These are phyloP conservation scores for Prunus campanulata DNA, from an alignment of 306 rosid genomes.

Conservation along the genomic window DNA sequence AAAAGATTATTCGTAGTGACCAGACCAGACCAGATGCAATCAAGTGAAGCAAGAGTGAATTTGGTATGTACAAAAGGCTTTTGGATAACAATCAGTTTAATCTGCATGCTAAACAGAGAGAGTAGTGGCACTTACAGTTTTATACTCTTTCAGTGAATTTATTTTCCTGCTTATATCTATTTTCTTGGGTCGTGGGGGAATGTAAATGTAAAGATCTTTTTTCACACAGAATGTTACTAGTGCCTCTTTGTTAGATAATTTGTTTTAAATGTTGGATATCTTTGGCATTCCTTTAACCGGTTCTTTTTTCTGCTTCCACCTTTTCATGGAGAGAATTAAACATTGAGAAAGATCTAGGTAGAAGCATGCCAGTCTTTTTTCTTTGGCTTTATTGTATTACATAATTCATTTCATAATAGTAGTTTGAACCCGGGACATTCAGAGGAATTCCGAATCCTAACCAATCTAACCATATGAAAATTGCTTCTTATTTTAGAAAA, in stretches of 20 bases:
- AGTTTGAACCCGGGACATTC: background rate
- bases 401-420: background rate
- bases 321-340: background rate
- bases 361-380: background rate
- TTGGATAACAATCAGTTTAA: background rate
- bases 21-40: conserved; percentile 22
- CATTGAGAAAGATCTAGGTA: background rate
- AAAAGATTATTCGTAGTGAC: conserved; percentile 23
- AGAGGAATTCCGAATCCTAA: too few relatives aligned
- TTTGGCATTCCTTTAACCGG: too few relatives aligned
- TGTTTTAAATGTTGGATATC: background rate
- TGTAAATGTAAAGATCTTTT: too few relatives aligned
- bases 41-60: background rate
- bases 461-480: conserved; percentile 6
- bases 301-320: background rate
- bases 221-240: too few relatives aligned
- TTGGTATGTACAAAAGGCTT: background rate
- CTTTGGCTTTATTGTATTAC: background rate
- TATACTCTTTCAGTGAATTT: too few relatives aligned
- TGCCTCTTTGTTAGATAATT: background rate
- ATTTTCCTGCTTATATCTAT: too few relatives aligned
- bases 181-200: too few relatives aligned
- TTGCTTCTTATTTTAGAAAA: conserved; percentile 11
- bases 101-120: background rate
- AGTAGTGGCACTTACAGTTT: too few relatives aligned